These are phyloP conservation scores for Tetraselmis chui DNA, from an alignment of 139 green algal species.

Conservation along the genomic window DNA sequence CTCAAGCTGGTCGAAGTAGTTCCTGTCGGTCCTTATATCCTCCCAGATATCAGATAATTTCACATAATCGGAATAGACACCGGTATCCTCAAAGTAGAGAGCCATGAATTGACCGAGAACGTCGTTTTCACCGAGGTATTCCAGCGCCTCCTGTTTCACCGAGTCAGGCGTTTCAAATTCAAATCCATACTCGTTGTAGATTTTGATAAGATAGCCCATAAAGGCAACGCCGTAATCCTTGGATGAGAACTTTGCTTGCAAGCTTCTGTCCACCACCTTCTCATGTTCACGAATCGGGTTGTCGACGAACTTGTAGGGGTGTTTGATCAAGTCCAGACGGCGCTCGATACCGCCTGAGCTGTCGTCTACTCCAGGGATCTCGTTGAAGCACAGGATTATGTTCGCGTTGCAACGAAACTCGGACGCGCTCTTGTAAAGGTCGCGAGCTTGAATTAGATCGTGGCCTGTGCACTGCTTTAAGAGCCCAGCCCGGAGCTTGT, in stretches of 20 bases:
- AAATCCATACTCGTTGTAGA: neutral
- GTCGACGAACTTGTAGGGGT: neutral
- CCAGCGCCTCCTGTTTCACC: neutral
- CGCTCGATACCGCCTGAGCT: neutral
- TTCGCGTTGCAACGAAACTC: neutral
- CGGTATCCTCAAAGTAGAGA: too few species aligned
- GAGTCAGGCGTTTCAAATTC: neutral
- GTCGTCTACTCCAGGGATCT: neutral
- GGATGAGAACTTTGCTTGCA: neutral
- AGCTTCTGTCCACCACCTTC: neutral
- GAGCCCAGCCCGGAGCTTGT: neutral
- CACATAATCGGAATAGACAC: too few species aligned
- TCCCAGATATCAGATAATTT: too few species aligned
- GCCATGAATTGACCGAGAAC: too few species aligned
- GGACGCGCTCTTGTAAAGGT: neutral
- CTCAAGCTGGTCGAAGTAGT: too few species aligned
- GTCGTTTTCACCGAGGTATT: neutral
- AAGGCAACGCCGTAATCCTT: neutral
- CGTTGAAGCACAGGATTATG: neutral
- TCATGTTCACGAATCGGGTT: neutral
- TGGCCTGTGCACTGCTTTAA: neutral
- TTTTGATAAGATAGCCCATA: neutral
- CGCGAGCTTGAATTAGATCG: neutral
- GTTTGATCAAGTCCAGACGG: neutral
- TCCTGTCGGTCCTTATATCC: too few species aligned